Evolutionary conservation across 805 yeast genomes (phyloP), one percentile per base, ranked within the genome.

Genomic region (Cyberlindnera xishuangbannaensis): DNA sequence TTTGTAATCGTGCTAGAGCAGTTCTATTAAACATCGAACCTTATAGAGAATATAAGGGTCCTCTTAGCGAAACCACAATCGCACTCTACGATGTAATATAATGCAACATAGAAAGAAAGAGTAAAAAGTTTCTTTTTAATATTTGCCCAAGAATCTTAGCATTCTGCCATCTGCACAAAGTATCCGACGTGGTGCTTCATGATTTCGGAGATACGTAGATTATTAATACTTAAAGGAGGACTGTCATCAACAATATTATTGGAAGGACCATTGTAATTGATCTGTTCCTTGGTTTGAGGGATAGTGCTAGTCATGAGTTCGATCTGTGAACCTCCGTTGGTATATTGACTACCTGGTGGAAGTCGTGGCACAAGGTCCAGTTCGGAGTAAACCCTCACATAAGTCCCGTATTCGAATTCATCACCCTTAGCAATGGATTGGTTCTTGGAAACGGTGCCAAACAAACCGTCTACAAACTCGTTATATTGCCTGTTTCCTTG

Each of bases 361-460:
- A 78, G 55, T 36, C 57, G 47, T 0, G 85, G 81, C 15, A 82
- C 75, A 18, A 70, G 48, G 44, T 81, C 88, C 15, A 62, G 61
- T n/a, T 56, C 50, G 46, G 78, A 82, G 11, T 65, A 66, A 7
- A 80, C 73, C 48, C 87, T 62, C 24, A 71, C 63, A 39, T 62
- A 73, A 1, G 50, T 41, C 5, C 50, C 51, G 13, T 33, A 28
- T 8, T 44, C 48, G 18, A 50, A 33, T 4, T 31, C 34, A 8
- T 39, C 43, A 0, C 78, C 75, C 9, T 41, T 44, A 0, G 48
- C 43, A 11, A 54, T 48, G 2, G 36, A 26, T 5, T 43, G 34
- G 25, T 56, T 58, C 3, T 63, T 59, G 1, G 44, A 42, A 2
- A 47, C 46, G 0, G 74, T 65, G 11, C 63, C 49, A 43, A 76